A percentile compares a stretch with the other conserved stretches of the same genome.
Conservation (phyloP, 139 green algal genomes). For the Chlamydomonas sp. region DNA sequence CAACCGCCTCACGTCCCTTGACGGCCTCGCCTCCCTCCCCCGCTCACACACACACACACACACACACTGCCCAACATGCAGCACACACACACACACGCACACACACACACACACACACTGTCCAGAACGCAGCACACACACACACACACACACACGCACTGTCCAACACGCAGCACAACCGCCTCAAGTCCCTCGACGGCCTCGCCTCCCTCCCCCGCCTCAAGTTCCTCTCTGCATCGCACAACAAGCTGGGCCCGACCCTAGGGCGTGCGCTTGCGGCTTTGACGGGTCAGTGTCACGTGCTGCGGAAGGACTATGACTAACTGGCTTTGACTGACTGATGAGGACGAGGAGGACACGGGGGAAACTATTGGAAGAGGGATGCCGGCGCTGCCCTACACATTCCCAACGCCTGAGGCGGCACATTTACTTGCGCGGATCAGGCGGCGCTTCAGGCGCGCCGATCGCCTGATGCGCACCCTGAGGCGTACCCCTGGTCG, state of each 20-base stretch:
- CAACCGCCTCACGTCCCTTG: too few relatives aligned
- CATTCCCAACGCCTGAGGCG: too few relatives aligned
- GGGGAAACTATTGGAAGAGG: too few relatives aligned
- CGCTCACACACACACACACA: neutral
- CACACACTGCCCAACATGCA: slow-evolving; percentile 13
- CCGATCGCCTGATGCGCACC: too few relatives aligned
- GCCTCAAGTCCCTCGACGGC: slow-evolving; percentile 13
- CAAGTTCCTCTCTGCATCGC: slow-evolving; percentile 20
- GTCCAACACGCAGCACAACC: slow-evolving; percentile 22
- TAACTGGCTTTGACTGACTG: neutral
- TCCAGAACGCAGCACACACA: neutral
- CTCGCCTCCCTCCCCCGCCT: slow-evolving; percentile 17
- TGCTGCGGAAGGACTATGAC: neutral
- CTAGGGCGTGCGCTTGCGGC: neutral
- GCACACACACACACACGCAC: too few relatives aligned
- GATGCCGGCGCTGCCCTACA: too few relatives aligned
- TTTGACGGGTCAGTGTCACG: neutral
- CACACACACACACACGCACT: slow-evolving; percentile 5
- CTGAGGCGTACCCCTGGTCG: too few relatives aligned
- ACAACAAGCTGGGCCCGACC: slow-evolving; percentile 19
- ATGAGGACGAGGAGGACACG: too few relatives aligned
- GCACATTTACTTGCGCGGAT: too few relatives aligned
- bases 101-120: neutral
- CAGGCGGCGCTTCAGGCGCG: too few relatives aligned
- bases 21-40: too few relatives aligned